phyloP scores from a whole-genome alignment of 768 basidiomycete genomes.

The Mycena alexandri region DNA sequence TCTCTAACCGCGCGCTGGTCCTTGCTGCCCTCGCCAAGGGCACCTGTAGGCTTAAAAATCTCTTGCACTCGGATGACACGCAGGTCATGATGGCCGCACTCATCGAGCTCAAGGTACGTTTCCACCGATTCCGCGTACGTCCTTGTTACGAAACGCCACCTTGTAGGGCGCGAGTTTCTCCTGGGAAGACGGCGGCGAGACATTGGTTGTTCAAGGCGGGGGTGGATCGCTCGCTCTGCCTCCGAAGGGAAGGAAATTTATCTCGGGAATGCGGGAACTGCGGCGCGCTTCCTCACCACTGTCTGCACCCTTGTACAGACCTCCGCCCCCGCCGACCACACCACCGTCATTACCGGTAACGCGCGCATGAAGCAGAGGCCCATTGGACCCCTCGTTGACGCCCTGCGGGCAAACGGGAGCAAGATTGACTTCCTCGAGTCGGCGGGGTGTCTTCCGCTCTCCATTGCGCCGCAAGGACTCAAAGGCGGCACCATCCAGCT shows the following conservation, averaged over 20 bases:
- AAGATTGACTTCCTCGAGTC: constrained; percentile 83
- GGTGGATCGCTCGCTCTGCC: constrained; percentile 85
- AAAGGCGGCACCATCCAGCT: constrained; percentile 86
- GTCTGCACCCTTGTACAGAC: constrained; percentile 90
- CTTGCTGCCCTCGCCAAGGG: constrained; percentile 93
- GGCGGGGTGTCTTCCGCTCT: constrained; percentile 88
- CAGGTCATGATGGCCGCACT: constrained; percentile 99
- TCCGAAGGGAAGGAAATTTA: constrained; percentile 86
- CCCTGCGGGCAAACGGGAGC: constrained; percentile 85
- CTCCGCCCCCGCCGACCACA: constrained; percentile 53
- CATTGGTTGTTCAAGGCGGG: constrained; percentile 91
- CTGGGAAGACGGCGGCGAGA: constrained; percentile 98
- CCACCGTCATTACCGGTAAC: constrained; percentile 94
- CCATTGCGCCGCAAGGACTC: constrained; percentile 86
- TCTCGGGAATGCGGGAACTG: constrained; percentile 97
- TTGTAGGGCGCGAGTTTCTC: constrained; percentile 87
- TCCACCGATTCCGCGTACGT: background rate
- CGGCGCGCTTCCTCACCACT: constrained; percentile 96
- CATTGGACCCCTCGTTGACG: constrained; percentile 94
- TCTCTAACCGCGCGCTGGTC: constrained; percentile 94
- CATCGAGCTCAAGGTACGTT: constrained; percentile 81
- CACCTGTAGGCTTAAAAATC: constrained; percentile 88
- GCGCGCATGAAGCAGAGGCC: constrained; percentile 99
- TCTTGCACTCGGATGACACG: constrained; percentile 97
- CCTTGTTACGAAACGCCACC: constrained; percentile 3